Percentiles rank a stretch among this genome's conserved stretches.
Evolutionary conservation across 1,284 basidiomycete genomes (phyloP).

Genomic region (Boletus hoseneyae): DNA sequence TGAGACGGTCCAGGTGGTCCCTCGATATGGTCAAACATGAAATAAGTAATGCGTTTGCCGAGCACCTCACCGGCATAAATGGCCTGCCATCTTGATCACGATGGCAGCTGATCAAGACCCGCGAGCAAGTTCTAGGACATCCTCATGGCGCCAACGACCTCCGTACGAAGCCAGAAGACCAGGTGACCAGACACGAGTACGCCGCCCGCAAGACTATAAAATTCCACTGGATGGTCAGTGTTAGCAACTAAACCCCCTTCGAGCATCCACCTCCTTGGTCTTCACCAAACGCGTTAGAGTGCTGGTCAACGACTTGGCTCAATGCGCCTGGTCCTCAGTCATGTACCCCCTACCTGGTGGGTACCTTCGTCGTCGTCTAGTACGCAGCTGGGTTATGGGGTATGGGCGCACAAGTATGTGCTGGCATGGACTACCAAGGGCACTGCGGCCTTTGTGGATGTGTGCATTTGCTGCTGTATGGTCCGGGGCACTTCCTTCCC

Average conservation of each 20-base stretch:
- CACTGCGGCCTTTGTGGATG: constrained; percentile 23
- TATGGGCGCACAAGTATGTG: constrained; percentile 6
- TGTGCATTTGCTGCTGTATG: constrained; percentile 31
- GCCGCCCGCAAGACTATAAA: constrained; percentile 26
- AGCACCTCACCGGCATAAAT: constrained; percentile 23
- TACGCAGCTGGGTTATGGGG: constrained; percentile 23
- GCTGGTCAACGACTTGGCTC: background rate
- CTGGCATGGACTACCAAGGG: constrained; percentile 5
- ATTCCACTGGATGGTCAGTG: constrained; percentile 12
- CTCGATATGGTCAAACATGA: constrained; percentile 31
- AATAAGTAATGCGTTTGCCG: constrained; percentile 26
- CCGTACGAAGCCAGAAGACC: constrained; percentile 58
- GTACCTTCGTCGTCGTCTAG: constrained; percentile 12
- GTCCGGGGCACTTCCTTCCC: constrained; percentile 37
- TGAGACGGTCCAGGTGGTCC: constrained; percentile 25
- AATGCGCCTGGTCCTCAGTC: background rate
- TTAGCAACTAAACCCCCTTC: constrained; percentile 10
- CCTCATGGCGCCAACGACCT: constrained; percentile 83
- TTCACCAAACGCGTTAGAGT: background rate
- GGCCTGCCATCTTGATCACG: constrained; percentile 27
- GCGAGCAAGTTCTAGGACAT: constrained; percentile 17
- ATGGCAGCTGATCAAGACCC: constrained; percentile 25
- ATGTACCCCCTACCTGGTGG: constrained; percentile 13
- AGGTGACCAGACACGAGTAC: constrained; percentile 19
- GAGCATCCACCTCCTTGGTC: constrained; percentile 6